These are phyloP conservation scores for Cyberlindnera maritima DNA, from an alignment of 805 yeast species.

Conservation along the genomic window DNA sequence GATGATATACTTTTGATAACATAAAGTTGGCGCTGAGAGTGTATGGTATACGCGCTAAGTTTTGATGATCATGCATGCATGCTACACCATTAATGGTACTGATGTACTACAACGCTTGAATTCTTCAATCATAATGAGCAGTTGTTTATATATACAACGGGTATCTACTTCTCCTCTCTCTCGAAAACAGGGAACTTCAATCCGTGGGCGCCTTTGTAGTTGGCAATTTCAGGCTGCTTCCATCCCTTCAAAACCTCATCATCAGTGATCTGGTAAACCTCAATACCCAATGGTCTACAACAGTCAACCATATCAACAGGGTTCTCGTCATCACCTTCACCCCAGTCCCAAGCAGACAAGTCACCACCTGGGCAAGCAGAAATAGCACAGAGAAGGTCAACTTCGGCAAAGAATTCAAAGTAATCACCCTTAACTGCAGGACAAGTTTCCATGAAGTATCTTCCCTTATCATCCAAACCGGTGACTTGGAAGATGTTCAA, in stretches of 20 bases:
- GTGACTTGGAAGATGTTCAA: constrained; percentile 69
- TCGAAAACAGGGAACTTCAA: constrained; percentile 27
- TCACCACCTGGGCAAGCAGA: constrained; percentile 74
- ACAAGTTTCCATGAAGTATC: constrained; percentile 68
- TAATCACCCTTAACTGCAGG: constrained; percentile 60
- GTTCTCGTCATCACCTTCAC: constrained; percentile 48
- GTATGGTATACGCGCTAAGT: no score
- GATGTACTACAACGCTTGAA: no score
- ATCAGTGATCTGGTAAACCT: constrained; percentile 54
- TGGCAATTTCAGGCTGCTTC: constrained; percentile 48
- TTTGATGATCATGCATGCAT: no score
- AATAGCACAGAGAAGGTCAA: constrained; percentile 59
- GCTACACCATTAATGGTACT: no score
- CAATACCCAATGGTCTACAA: constrained; percentile 62
- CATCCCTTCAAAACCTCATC: constrained; percentile 44
- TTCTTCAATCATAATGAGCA: no score
- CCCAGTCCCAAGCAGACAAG: constrained; percentile 69
- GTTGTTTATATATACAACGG: no score
- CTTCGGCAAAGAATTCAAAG: constrained; percentile 67
- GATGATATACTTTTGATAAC: no score
- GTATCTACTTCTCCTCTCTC: constrained; percentile 11
- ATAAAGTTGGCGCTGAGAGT: no score
- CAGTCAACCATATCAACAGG: constrained; percentile 54
- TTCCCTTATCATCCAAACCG: constrained; percentile 62
- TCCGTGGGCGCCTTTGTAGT: constrained; percentile 60